phyloP scores from a whole-genome alignment of 2,329 filamentous ascomycete species.

The Phaeoacremonium minimum region DNA sequence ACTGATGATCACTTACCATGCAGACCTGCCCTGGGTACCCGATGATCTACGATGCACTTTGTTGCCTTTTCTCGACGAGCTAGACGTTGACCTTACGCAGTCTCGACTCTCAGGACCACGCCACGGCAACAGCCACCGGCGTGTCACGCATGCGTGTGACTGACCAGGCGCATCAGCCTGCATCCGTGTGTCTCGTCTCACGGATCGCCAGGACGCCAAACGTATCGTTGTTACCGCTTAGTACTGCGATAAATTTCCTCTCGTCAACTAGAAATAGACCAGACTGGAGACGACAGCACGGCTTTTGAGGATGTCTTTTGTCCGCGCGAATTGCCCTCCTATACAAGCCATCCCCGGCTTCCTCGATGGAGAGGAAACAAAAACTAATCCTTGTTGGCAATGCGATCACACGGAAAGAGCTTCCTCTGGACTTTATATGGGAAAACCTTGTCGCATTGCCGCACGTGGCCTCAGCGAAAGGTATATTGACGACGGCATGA shows the following conservation, averaged over 20 bases:
- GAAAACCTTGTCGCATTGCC: too few relatives aligned
- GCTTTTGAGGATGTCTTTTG: slow-evolving; percentile 97
- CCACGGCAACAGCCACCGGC: slow-evolving; percentile 33
- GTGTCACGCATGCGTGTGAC: slow-evolving; percentile 42
- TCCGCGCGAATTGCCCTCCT: slow-evolving; percentile 71
- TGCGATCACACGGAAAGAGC: slow-evolving; percentile 76
- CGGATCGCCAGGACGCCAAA: slow-evolving; percentile 45
- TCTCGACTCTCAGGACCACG: slow-evolving; percentile 34
- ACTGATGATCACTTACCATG: slow-evolving; percentile 30
- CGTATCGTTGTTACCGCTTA: slow-evolving; percentile 20
- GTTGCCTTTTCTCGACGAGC: too few relatives aligned
- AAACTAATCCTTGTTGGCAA: slow-evolving; percentile 89
- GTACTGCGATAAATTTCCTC: slow-evolving; percentile 35
- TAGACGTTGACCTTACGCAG: too few relatives aligned
- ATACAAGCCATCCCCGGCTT: slow-evolving; percentile 24
- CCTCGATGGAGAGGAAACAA: slow-evolving; percentile 73
- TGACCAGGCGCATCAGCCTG: slow-evolving; percentile 56
- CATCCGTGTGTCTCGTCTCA: slow-evolving; percentile 35
- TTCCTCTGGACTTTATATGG: slow-evolving; percentile 22
- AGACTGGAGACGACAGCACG: slow-evolving; percentile 57
- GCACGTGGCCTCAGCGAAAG: too few relatives aligned
- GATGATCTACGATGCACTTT: too few relatives aligned
- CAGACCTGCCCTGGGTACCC: slow-evolving; percentile 40
- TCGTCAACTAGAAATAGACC: slow-evolving; percentile 30
- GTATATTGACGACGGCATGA: too few relatives aligned